These are phyloP conservation scores for Fusarium nygamai DNA, from an alignment of 2,329 filamentous ascomycete species.

Conservation along the genomic window DNA sequence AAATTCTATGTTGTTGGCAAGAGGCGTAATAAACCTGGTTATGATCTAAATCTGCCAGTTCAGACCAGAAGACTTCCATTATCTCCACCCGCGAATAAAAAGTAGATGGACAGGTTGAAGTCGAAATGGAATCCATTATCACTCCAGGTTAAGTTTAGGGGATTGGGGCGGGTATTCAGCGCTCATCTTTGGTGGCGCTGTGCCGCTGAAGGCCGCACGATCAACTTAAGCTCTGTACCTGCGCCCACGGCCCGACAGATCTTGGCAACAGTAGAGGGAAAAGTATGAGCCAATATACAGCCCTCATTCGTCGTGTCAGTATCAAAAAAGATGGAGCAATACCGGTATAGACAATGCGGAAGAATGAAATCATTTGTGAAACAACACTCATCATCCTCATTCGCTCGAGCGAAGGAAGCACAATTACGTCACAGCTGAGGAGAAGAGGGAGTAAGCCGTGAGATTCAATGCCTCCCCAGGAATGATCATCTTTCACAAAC, in stretches of 20 bases:
- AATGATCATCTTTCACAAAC: not conserved
- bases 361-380: not conserved
- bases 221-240: not conserved
- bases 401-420: not conserved
- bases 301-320: not conserved
- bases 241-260: not conserved
- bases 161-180: not conserved
- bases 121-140: too few species aligned
- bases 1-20: not conserved
- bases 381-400: not conserved
- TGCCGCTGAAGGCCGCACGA: not conserved
- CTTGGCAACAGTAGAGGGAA: not conserved
- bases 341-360: rapidly evolving
- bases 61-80: too few species aligned
- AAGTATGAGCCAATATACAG: too few species aligned
- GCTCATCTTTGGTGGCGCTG: not conserved
- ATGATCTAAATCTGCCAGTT: not conserved
- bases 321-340: too few species aligned
- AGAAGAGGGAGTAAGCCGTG: not conserved
- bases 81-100: too few species aligned
- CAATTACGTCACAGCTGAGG: constrained; percentile 1
- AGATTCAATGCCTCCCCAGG: not conserved
- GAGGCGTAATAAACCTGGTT: too few species aligned
- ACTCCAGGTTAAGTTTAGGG: too few species aligned
- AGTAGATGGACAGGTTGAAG: too few species aligned